Evolutionary conservation across 768 basidiomycete genomes (phyloP), one percentile per base, ranked within the genome.

Genomic region (Russula sp.): DNA sequence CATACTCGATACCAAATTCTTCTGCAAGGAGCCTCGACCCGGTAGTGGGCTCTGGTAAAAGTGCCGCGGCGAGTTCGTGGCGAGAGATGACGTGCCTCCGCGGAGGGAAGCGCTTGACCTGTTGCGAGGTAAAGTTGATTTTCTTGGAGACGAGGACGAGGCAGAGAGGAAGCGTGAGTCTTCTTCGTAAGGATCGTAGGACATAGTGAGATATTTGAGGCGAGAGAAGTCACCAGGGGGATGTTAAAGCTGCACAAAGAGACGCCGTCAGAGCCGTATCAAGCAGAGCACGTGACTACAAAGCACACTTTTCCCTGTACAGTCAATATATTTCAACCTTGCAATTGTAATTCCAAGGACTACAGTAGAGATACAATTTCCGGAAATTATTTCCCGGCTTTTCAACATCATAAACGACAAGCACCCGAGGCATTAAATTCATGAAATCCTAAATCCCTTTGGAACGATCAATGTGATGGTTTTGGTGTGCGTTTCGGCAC

Each of bases 1-100:
- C 92, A 68, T 89, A 92, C 71, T 93, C 92, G 66, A 94, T 87
- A 11, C 92, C 92, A 67, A 94, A 90, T 74, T 94, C 92, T 75
- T 93, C 92, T 14, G 89, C 89, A 6, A 94, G 79, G 36, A 92
- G 74, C 73, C 84, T 88, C 26, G 90, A 92, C 59, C 88, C 84
- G 30, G 83, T 79, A 57, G 82, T 87, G 0, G 92, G 91, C 75
- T 94, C 92, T 26, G 91, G 92, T 85, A 92, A 89, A 60, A 94
- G 80, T 11, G 92, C 92, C 38, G 87, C 84, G 7, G 92, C 92
- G 40, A 94, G 83, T 71, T 94, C 92, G 74, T 94, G 91, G 92
- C 92, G 36, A 94, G 82, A 6, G 90, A 92, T 74, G 38, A 82
- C 74, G 55, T 16, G 34, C 65, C 69, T 61, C 75, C 74, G 46